These are phyloP conservation scores for Xylariomycetidae sp. DNA, from an alignment of 2,329 filamentous ascomycete genomes.

Conservation along the genomic window DNA sequence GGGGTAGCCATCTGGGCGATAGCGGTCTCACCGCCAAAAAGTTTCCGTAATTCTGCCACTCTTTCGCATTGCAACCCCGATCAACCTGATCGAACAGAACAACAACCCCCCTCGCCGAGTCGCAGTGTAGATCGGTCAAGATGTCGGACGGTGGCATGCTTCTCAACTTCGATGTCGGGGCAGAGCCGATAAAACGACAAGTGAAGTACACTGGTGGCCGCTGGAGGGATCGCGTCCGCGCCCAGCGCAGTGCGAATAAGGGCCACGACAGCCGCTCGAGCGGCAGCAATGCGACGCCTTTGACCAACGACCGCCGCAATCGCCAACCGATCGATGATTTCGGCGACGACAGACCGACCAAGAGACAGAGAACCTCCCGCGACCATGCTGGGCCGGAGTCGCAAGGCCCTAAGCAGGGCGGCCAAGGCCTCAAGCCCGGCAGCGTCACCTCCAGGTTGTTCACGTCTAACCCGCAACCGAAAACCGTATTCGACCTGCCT, in stretches of 20 bases:
- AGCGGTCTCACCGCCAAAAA: constrained; percentile 2
- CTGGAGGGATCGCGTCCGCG: constrained; percentile 83
- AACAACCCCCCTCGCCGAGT: not conserved
- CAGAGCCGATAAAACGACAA: constrained; percentile 55
- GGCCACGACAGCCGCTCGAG: constrained; percentile 20
- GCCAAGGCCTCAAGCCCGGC: constrained; percentile 17
- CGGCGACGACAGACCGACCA: constrained; percentile 31
- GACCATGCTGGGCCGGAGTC: constrained; percentile 25
- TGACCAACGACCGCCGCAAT: constrained; percentile 18
- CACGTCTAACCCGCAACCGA: constrained; percentile 75
- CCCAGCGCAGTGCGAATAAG: constrained; percentile 55
- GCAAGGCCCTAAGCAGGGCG: constrained; percentile 14
- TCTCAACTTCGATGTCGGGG: constrained; percentile 79
- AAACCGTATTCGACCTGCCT: constrained; percentile 51
- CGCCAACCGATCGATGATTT: constrained; percentile 14
- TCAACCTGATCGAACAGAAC: not conserved
- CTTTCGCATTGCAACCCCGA: not conserved
- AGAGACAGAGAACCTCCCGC: constrained; percentile 39
- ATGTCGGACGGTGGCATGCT: constrained; percentile 97
- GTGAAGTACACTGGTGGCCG: constrained; percentile 78
- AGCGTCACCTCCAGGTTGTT: constrained; percentile 83
- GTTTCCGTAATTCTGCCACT: constrained; percentile 1
- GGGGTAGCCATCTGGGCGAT: no score
- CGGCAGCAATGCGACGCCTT: constrained; percentile 24
- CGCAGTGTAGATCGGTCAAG: no score